Evolutionary conservation across 208 protist genomes (phyloP).

Genomic region (Wallacemonas sp.): DNA sequence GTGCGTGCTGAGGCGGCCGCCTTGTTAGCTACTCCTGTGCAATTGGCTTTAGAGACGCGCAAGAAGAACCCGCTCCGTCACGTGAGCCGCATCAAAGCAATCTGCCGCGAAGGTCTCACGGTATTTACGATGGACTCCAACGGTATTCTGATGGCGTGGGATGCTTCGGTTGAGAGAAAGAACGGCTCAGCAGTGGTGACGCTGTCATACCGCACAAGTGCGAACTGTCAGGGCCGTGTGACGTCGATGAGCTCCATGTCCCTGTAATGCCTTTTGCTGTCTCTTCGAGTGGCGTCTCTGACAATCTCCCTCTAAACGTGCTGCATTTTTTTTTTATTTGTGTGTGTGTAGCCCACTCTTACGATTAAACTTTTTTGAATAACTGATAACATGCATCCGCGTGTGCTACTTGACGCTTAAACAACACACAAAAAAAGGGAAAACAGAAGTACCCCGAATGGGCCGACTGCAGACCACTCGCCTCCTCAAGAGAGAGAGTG

Average conservation of each 20-base stretch:
- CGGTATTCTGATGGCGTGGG: conserved; percentile 59
- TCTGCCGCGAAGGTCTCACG: conserved; percentile 21
- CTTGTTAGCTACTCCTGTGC: conserved; percentile 21
- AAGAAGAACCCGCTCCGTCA: conserved; percentile 59
- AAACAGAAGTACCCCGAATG: too few species aligned
- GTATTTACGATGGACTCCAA: conserved; percentile 66
- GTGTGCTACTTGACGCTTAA: too few species aligned
- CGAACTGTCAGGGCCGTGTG: conserved; percentile 72
- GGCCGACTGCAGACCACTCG: too few species aligned
- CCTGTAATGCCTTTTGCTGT: conserved; percentile 23
- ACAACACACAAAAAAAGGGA: too few species aligned
- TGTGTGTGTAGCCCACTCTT: too few species aligned
- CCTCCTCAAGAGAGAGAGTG: too few species aligned
- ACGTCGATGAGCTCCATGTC: conserved; percentile 48
- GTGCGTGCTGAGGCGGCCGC: conserved; percentile 17
- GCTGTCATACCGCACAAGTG: conserved; percentile 55
- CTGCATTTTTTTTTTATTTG: too few species aligned
- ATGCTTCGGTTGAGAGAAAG: too few species aligned
- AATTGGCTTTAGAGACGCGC: conserved; percentile 22
- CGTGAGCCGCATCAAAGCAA: conserved; percentile 55
- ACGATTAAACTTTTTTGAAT: too few species aligned
- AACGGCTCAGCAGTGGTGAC: not conserved
- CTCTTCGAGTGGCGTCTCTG: not conserved
- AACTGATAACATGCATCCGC: too few species aligned
- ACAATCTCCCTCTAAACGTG: not conserved